These are phyloP conservation scores for Staphylotrichum longicolle DNA, from an alignment of 495 filamentous ascomycete genomes.

Conservation along the genomic window DNA sequence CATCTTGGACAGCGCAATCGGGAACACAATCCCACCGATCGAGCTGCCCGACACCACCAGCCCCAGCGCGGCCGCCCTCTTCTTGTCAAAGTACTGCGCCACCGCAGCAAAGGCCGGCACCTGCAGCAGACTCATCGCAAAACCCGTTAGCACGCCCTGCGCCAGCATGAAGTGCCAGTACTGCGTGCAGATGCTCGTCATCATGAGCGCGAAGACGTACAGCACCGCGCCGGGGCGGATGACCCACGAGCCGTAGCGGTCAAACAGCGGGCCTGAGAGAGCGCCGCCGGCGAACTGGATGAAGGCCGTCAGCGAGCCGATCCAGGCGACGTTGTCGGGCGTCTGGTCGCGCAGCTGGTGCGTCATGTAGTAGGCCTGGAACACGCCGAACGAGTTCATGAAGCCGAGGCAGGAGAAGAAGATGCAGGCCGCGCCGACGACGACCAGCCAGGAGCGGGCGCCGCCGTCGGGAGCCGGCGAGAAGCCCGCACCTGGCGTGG, in stretches of 20 bases:
- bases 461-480: constrained; percentile 30
- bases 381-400: constrained; percentile 60
- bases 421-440: constrained; percentile 22
- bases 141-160: constrained; percentile 57
- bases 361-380: constrained; percentile 59
- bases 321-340: constrained; percentile 57
- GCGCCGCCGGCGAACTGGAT: constrained; percentile 47
- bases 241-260: constrained; percentile 48
- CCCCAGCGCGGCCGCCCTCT: constrained; percentile 54
- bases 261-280: constrained; percentile 51
- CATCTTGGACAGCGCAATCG: constrained; percentile 44
- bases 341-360: constrained; percentile 48
- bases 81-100: constrained; percentile 54
- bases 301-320: constrained; percentile 54
- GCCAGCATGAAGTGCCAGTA: constrained; percentile 64
- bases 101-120: constrained; percentile 54
- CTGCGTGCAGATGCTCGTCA: constrained; percentile 54
- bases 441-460: constrained; percentile 29
- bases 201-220: constrained; percentile 50
- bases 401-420: constrained; percentile 60
- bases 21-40: constrained; percentile 56
- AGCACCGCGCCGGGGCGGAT: constrained; percentile 40
- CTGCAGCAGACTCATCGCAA: constrained; percentile 48
- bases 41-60: constrained; percentile 56
- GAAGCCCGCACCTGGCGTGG: not conserved